Evolutionary conservation across 495 filamentous ascomycete species (phyloP), one percentile per base, ranked within the genome.

Genomic region (Penicillium lividum): DNA sequence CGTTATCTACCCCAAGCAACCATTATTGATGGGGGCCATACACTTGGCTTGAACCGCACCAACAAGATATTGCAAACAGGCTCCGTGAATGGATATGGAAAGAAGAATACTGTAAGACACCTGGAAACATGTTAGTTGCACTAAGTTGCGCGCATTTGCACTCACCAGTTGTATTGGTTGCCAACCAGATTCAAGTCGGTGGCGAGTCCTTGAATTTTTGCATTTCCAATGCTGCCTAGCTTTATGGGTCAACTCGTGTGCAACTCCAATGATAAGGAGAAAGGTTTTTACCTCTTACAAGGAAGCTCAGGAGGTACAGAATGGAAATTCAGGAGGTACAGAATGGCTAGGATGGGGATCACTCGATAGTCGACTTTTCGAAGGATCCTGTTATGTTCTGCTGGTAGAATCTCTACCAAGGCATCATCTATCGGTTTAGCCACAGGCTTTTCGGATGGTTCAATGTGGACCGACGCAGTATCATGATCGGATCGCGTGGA

Each of bases 11-110:
- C 80, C 82, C 83, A 86, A 13, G 72, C 60, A n/a, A 82, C 52
- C 76, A 83, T 81, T 31, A 81, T 74, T 25, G 54, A 56, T 3
- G 74, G 72, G 49, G 83, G 67, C 73, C 80, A 84, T 38, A 75
- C 76, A 1, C 77, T 82, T n/a, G 89, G 89, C 1, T 80, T 80
- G 5, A 89, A 66, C 49, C 80, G 82, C 69, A 84, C 85, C 62
- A 89, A 75, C 58, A 89, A 73, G 16, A 90, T 69, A 66, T 89
- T 89, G 53, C 74, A 77, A 7, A 84, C 84, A 18, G 88, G 79
- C 68, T 89, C 86, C 40, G 86, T 80, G 11, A 85, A 63, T 45
- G 84, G 80, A 62, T 88, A 89, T 44, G 82, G 83, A 1, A 84
- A 75, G 69, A 87, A 89, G 72, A 85, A 87, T 22, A 86, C 76